These are phyloP conservation scores for Colletotrichum euphorbiae DNA, from an alignment of 2,329 filamentous ascomycete genomes.

Conservation along the genomic window DNA sequence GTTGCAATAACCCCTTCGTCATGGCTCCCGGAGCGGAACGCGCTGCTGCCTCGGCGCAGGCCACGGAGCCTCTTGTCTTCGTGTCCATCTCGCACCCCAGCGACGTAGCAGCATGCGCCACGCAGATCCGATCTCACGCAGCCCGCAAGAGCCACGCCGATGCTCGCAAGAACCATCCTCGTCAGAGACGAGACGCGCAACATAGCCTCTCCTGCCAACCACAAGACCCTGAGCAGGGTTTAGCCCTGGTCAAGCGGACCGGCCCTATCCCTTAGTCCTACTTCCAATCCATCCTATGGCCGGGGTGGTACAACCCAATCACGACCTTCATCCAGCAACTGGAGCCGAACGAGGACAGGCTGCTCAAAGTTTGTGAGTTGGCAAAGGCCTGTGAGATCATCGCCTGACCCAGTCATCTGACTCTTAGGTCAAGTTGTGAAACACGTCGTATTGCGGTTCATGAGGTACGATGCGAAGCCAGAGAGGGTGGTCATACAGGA, in stretches of 20 bases:
- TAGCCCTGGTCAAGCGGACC: not conserved
- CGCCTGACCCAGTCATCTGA: not conserved
- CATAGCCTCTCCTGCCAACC: not conserved
- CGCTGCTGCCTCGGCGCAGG: not conserved
- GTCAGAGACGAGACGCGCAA: not conserved
- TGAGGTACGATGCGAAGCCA: not conserved
- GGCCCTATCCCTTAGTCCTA: not conserved
- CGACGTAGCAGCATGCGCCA: not conserved
- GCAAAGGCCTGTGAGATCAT: too few species aligned
- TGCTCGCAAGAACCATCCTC: not conserved
- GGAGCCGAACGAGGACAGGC: slow-evolving; percentile 1
- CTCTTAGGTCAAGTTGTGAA: not conserved
- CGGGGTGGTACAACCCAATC: not conserved
- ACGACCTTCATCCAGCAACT: not conserved
- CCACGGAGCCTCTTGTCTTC: not conserved
- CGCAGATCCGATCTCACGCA: not conserved
- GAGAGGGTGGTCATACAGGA: not conserved
- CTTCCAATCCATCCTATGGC: slow-evolving; percentile 10
- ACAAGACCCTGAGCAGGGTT: not conserved
- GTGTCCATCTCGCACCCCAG: slow-evolving; percentile 4
- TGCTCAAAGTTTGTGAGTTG: slow-evolving; percentile 4
- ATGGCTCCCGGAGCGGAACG: too few species aligned
- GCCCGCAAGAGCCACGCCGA: not conserved
- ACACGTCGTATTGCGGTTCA: not conserved
- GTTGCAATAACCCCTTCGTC: too few species aligned